phyloP scores from a whole-genome alignment of 2,329 filamentous ascomycete genomes.

The Epichloe coenophiala region DNA sequence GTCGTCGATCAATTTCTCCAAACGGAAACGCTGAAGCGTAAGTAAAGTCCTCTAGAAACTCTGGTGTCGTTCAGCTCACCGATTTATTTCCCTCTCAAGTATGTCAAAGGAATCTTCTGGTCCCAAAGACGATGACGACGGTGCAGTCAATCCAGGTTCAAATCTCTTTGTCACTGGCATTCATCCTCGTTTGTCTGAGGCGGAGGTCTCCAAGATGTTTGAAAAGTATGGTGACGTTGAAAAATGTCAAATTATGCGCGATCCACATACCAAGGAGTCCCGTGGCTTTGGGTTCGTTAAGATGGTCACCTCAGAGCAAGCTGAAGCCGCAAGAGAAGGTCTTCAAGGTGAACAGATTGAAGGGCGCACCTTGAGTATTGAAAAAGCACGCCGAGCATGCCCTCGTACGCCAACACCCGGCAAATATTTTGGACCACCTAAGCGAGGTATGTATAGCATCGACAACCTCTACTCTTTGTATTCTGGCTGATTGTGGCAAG shows the following conservation, averaged over 20 bases:
- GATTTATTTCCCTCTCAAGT: conserved; percentile 13
- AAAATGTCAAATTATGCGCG: conserved; percentile 99
- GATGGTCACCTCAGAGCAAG: conserved; percentile 90
- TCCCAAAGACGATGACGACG: conserved; percentile 53
- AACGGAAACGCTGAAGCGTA: conserved; percentile 29
- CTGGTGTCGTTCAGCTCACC: not conserved
- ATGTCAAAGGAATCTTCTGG: conserved; percentile 40
- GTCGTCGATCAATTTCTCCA: conserved; percentile 50
- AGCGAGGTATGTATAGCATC: conserved; percentile 58
- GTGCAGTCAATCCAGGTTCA: conserved; percentile 80
- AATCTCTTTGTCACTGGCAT: conserved; percentile 99
- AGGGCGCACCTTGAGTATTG: conserved; percentile 90
- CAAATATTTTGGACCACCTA: conserved; percentile 98
- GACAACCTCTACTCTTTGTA: not conserved
- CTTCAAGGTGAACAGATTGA: conserved; percentile 92
- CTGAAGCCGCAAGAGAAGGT: conserved; percentile 91
- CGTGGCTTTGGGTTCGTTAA: conserved; percentile 99
- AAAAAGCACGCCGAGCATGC: conserved; percentile 91
- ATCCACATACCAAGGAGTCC: conserved; percentile 96
- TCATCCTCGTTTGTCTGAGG: conserved; percentile 78
- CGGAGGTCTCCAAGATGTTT: conserved; percentile 86
- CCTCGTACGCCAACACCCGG: conserved; percentile 93
- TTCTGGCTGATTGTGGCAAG: conserved; percentile 10
- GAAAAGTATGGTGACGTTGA: conserved; percentile 98
- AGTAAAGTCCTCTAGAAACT: not conserved